Evolutionary conservation across 495 filamentous ascomycete species (phyloP).

Genomic region (Aspergillus campestris): DNA sequence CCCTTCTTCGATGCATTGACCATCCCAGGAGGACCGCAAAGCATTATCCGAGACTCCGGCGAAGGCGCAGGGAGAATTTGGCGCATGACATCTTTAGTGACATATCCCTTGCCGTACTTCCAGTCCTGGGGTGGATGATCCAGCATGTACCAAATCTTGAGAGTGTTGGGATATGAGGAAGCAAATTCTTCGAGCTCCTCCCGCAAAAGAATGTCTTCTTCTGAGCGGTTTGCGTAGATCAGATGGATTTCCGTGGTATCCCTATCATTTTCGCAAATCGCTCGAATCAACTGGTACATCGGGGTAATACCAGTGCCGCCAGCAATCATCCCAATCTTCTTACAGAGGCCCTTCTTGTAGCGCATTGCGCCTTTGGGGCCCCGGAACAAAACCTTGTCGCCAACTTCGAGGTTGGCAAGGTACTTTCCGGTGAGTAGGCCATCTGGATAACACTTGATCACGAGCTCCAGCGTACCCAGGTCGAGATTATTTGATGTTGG

Average conservation of each 20-base stretch:
- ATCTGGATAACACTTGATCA: constrained; percentile 42
- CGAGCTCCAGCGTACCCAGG: constrained; percentile 34
- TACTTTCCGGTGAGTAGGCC: constrained; percentile 41
- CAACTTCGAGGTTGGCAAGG: constrained; percentile 32
- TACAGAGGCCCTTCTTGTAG: constrained; percentile 26
- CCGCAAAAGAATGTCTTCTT: constrained; percentile 32
- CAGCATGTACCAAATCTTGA: constrained; percentile 41
- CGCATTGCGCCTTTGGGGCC: constrained; percentile 42
- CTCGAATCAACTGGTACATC: constrained; percentile 46
- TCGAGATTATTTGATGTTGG: constrained; percentile 46
- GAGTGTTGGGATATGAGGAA: constrained; percentile 25
- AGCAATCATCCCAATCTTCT: constrained; percentile 40
- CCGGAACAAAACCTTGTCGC: constrained; percentile 37
- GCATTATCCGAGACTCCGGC: constrained; percentile 25
- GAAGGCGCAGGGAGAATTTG: constrained; percentile 15
- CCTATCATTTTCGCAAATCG: constrained; percentile 40
- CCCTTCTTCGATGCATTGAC: constrained; percentile 31
- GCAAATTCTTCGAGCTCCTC: constrained; percentile 42
- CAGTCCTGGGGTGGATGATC: constrained; percentile 23
- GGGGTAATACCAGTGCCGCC: constrained; percentile 52
- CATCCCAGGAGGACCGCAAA: constrained; percentile 36
- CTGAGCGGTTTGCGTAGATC: constrained; percentile 37
- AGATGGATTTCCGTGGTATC: constrained; percentile 42
- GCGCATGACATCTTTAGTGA: constrained; percentile 15
- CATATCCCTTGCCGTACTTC: constrained; percentile 21